These are phyloP conservation scores for Austropuccinia psidii DNA, from an alignment of 1,284 basidiomycete species.

Conservation along the genomic window DNA sequence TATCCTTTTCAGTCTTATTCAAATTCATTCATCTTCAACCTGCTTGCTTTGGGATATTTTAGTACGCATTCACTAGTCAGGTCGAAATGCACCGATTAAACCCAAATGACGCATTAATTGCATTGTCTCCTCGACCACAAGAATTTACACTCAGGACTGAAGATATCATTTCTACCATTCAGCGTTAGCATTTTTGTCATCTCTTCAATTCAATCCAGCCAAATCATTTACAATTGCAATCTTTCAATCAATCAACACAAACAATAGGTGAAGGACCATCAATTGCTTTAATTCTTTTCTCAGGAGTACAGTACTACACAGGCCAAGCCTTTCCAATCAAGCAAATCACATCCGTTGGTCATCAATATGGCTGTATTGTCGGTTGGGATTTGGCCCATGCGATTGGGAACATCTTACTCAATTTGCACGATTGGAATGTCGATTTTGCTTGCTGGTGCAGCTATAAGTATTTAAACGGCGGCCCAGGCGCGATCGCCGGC, in stretches of 20 bases:
- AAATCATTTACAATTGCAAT: neutral
- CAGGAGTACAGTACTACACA: constrained; percentile 91
- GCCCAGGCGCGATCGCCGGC: constrained; percentile 92
- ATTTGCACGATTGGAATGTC: constrained; percentile 83
- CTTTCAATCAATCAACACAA: neutral
- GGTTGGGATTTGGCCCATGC: constrained; percentile 97
- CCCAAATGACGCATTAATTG: constrained; percentile 65
- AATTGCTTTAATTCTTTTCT: constrained; percentile 81
- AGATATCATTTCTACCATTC: constrained; percentile 74
- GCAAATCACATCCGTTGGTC: constrained; percentile 71
- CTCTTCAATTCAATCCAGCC: neutral
- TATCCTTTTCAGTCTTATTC: no score
- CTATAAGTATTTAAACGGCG: constrained; percentile 73
- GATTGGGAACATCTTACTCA: constrained; percentile 80
- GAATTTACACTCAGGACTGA: constrained; percentile 81
- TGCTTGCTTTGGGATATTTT: constrained; percentile 29
- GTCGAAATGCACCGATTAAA: constrained; percentile 70
- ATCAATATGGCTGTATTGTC: constrained; percentile 73
- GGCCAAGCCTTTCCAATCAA: constrained; percentile 91
- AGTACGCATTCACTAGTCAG: constrained; percentile 95
- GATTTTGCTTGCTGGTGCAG: constrained; percentile 95
- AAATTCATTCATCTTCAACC: neutral
- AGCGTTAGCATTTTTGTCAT: constrained; percentile 49
- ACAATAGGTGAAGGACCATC: constrained; percentile 45
- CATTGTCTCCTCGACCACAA: constrained; percentile 67